Percentiles rank a stretch among this genome's conserved stretches.
Conservation (phyloP, 2,329 filamentous ascomycete species). For the Parafenestella ontariensis region DNA sequence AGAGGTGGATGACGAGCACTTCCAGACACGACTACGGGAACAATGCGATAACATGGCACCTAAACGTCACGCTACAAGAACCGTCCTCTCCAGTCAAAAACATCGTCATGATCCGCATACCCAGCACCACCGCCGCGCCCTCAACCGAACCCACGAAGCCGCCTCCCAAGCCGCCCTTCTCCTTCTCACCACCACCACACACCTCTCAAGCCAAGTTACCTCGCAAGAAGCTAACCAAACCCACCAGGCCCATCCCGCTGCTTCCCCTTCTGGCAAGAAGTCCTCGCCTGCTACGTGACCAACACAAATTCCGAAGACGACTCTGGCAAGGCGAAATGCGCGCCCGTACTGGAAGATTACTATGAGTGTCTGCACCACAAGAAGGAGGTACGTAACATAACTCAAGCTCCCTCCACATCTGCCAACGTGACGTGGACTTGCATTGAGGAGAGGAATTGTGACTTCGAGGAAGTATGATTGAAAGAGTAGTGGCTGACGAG, state of each 20-base stretch:
- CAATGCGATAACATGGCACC: neutral
- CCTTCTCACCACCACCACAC: neutral
- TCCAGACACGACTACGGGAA: neutral
- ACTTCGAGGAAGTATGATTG: no score
- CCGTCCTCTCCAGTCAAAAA: neutral
- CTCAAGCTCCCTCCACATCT: neutral
- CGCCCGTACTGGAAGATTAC: constrained; percentile 88
- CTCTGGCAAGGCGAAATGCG: constrained; percentile 86
- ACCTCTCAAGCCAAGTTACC: neutral
- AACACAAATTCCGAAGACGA: constrained; percentile 83
- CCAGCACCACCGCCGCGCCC: neutral
- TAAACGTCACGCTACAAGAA: neutral
- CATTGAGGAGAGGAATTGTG: no score
- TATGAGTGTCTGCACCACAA: constrained; percentile 98
- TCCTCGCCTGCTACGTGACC: constrained; percentile 96
- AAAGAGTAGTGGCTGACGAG: no score
- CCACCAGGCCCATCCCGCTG: constrained; percentile 74
- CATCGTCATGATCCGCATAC: neutral
- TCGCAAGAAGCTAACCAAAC: constrained; percentile 1
- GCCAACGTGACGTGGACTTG: no score
- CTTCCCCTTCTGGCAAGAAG: constrained; percentile 99
- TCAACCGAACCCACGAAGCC: neutral
- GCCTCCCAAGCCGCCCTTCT: neutral
- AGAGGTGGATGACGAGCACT: neutral
- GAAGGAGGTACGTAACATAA: constrained; percentile 82